Base-by-base conservation (phyloP, 2,329 filamentous ascomycete species). In the Paraconiothyrium brasiliense region DNA sequence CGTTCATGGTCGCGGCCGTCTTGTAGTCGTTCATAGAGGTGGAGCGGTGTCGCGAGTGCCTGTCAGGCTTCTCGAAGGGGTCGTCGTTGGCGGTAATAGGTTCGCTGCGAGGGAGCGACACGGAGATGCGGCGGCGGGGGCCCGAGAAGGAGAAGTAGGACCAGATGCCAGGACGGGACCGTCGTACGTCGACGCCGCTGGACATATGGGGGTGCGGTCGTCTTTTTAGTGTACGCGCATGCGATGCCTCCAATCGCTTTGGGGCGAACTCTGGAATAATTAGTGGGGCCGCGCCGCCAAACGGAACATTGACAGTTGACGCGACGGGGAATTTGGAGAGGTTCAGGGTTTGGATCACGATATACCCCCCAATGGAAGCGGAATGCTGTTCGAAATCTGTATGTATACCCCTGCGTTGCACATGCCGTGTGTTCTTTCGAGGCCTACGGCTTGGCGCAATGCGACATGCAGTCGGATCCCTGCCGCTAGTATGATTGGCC, bases 1-100 rank as follows among this genome's bases (percentile, higher is more conserved):
- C 86, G 70, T 87, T 86, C 87, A 89, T 89, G 13, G 43, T 56
- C 68, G 80, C 71, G 78, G 78, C 76, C 58, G 78, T 72, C 74
- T 82, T 82, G 71, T 78, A 69, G 67, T 80, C 78, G 68, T 78
- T 76, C 78, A 82, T 81, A 68, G 72, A 75, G 65, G 78, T 76
- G 46, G 76, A 71, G 55, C 71, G 70, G 58, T 72, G 70, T 60
- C 69, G 73, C 48, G 73, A 71, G 67, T 82, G 81, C 66, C 81
- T 76, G 65, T 81, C 78, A 49, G 79, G 71, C 67, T 85, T 84
- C 67, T 84, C 80, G 72, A 82, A 79, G 49, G 79, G 80, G 67
- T 85, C 79, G 68, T 73, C 69, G 60, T 66, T 63, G 61, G 65
- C 59, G 62, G 49, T 65, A 56, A 64, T 59, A 9, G 66, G 65